Conservation (phyloP, 441 rosid genomes). For the Kokia cookei region DNA sequence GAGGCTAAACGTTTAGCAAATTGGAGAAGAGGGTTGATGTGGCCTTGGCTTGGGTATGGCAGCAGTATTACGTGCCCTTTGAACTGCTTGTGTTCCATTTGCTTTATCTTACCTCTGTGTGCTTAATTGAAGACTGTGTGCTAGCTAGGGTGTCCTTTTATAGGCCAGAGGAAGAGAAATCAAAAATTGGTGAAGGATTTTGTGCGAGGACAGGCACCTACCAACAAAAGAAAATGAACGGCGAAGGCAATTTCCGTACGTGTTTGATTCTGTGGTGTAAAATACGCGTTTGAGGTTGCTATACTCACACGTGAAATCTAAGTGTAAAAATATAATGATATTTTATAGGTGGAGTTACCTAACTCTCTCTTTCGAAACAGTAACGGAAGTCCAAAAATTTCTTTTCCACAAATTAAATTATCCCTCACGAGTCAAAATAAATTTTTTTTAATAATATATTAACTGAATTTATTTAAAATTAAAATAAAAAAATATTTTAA, state of each 20-base stretch:
- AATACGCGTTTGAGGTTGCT: neutral
- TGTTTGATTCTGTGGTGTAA: neutral
- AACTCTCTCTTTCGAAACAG: too few species aligned
- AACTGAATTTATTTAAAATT: too few species aligned
- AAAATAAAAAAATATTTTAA: too few species aligned
- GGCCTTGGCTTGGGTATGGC: conserved; percentile 82
- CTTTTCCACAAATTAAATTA: too few species aligned
- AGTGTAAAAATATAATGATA: neutral
- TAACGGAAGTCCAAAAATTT: too few species aligned
- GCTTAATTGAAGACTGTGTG: neutral
- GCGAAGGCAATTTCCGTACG: neutral
- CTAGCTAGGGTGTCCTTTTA: neutral
- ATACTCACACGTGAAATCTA: neutral
- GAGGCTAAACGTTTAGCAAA: conserved; percentile 69
- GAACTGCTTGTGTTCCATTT: conserved; percentile 10
- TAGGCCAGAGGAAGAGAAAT: neutral
- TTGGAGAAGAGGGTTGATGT: conserved; percentile 77
- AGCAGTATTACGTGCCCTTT: conserved; percentile 44
- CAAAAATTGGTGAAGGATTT: neutral
- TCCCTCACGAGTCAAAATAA: too few species aligned
- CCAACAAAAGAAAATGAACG: neutral
- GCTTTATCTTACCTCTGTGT: neutral
- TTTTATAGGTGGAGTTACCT: too few species aligned
- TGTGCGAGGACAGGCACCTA: neutral
- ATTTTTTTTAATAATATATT: too few species aligned